Percentiles rank a stretch among this genome's conserved stretches.
Evolutionary conservation across 1,284 basidiomycete genomes (phyloP).

Genomic region (Blastosporella zonata): DNA sequence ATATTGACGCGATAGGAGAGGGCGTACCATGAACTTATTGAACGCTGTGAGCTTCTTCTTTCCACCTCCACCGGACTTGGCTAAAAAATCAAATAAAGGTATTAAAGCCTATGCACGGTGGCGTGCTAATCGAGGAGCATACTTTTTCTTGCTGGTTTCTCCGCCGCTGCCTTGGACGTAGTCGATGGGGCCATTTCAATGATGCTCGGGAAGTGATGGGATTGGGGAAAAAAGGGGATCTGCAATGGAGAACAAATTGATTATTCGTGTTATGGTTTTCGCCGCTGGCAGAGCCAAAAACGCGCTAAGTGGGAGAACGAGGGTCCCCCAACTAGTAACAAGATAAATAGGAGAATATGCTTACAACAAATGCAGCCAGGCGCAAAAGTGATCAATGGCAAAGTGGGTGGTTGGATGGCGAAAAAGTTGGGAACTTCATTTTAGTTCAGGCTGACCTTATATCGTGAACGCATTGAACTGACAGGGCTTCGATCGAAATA

Average conservation of each 20-base stretch:
- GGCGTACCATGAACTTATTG: conserved; percentile 71
- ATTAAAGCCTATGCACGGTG: conserved; percentile 2
- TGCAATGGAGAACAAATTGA: conserved; percentile 1
- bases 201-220: conserved; percentile 12
- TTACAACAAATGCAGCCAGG: conserved; percentile 9
- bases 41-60: conserved; percentile 59
- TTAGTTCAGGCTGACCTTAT: conserved; percentile 44
- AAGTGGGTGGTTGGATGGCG: conserved; percentile 27
- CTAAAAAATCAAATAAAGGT: conserved; percentile 22
- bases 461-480: conserved; percentile 38
- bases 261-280: conserved; percentile 2
- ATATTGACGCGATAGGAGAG: background rate
- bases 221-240: conserved; percentile 3
- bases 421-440: conserved; percentile 36
- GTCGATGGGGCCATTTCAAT: conserved; percentile 32
- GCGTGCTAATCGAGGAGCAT: conserved; percentile 18
- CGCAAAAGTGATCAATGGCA: conserved; percentile 7
- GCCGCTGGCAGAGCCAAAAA: conserved; percentile 4
- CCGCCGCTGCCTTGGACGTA: conserved; percentile 27
- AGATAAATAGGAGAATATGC: conserved; percentile 7
- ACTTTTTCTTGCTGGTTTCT: conserved; percentile 42
- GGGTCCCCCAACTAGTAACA: background rate
- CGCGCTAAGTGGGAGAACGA: conserved; percentile 6
- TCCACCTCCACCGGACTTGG: conserved; percentile 33
- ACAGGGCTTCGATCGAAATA: conserved; percentile 41